Evolutionary conservation across 148 eudicot species (phyloP), one percentile per base, ranked within the genome.

Genomic region (Vaccinium vitisidaea): DNA sequence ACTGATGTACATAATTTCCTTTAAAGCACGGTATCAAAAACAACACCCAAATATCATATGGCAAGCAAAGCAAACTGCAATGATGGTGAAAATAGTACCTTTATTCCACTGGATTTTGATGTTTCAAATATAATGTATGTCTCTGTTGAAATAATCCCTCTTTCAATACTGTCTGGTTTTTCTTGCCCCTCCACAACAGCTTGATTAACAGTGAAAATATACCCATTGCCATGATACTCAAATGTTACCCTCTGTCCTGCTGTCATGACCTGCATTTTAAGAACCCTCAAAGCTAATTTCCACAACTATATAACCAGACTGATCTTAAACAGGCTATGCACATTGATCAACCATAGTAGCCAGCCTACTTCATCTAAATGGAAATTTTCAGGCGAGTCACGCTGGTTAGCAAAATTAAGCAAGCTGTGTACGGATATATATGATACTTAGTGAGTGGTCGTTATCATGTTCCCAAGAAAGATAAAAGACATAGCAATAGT

Each of bases 91-190:
- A 27, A 61, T 79, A 39, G 65, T 69, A 90, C 98, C 94, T 97
- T 95, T 88, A 97, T 93, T 85, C 98, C 98, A 88, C 99, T 97
- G 56, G 98, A 92, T 75, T 90, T 89, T 77, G 95, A 79, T 86
- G 95, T 94, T 92, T 95, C 98, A 88, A 90, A 95, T 52, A 97
- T 88, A 80, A 95, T 92, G 88, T 93, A 97, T 46, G 99, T 94
- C 61, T 95, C 98, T 58, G 81, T 84, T 82, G 96, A 89, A 74
- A 95, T 87, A 83, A 95, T 86, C 86, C 99, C 99, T 90, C 99
- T 92, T 83, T 93, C 98, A 85, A 90, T 83, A 54, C 84, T 70
- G 15, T 81, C 86, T 52, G 96, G 86, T 83, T 87, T 90, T 86
- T 90, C 96, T 78, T 87, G 90, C 85, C 93, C 98, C 89, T 93